Evolutionary conservation across 257 asterid genomes (phyloP), one percentile per base, ranked within the genome.

Genomic region (Przewalskia tangutica): DNA sequence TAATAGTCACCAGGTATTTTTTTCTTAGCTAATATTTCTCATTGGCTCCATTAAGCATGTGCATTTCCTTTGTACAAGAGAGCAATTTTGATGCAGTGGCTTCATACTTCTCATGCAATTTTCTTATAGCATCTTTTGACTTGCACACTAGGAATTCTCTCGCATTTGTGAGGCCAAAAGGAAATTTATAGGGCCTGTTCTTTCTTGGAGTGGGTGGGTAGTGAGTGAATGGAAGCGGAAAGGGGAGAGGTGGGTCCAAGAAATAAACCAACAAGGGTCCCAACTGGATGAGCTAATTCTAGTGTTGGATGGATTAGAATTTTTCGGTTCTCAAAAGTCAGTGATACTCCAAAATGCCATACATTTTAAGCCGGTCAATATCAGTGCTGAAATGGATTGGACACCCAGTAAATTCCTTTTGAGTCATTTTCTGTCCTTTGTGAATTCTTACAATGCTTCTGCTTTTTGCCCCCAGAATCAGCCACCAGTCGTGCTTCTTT

Each of bases 1-100:
- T 76, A 88, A 92, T 77, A 84, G 83, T 84, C 97, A 93, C 85
- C 97, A 92, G 98, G 99, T 95, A 86, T 75, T 67, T 66, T 63
- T 23, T 75, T 75, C 79, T 27, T 75, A 4, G 3, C 13, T 48
- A 73, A 50, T 12, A 16, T 56, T 56, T 56, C 27, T 73, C 1
- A 11, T 73, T 48, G 56, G 60, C 44, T 73, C 59, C 17, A 12
- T 23, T 48, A 73, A 73, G 44, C 38, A 2, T 73, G 79, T 20
- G 16, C 79, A 48, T 50, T 75, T 75, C 23, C 7, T 71, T 71
- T 50, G 79, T 75, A 23, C 44, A 75, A 23, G 79, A 75, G 38
- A 59, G 23, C 13, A 75, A 70, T 20, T 44, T 44, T 71, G 59
- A 54, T 71, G 42, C 59, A 46, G 46, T 23, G n/a, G 4, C 40